Evolutionary conservation across 129 eudicot genomes (phyloP), one percentile per base, ranked within the genome.

Genomic region (Escallonia herrerae): DNA sequence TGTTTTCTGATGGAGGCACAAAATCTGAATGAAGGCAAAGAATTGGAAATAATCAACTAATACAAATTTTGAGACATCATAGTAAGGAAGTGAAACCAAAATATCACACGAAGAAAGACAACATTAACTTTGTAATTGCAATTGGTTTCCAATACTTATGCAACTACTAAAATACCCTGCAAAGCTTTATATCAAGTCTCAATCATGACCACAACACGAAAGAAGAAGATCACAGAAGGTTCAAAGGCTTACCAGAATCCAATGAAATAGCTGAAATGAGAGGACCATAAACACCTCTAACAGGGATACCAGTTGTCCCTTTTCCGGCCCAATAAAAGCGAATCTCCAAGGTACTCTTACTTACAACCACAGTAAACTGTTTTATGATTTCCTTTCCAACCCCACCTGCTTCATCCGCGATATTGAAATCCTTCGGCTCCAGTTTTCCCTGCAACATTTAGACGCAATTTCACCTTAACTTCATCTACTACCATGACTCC

Each of bases 271-370:
- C 97, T 15, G 97, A 86, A 73, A 89, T 72, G 40, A 89, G 84
- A 71, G 97, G 97, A 56, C 97, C 97, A 70, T 86, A 89, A 43
- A 71, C 75, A 58, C 97, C 97, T 70, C 81, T 76, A 3, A 0
- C 1, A 43, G 97, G 97, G 15, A 86, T 76, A 46, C 61, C 65
- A 9, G 45, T 69, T 42, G 97, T 89, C 71, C 96, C 96, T 74
- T 80, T 85, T 65, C 95, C 95, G 57, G 95, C 96, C 90, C 90
- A 89, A 51, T 73, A 62, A 37, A 89, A 79, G 37, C 95, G 94
- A 42, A 89, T 89, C 60, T 83, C 86, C 71, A 85, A 63, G 8
- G 74, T 78, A 64, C 7, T 61, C 60, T 78, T 72, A 2, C 40
- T 58, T 40, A 89, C 87, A 55, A 51, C 49, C 0, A 73, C 76